Evolutionary conservation across 2,329 filamentous ascomycete species (phyloP).

Genomic region (Colletotrichum tropicale): DNA sequence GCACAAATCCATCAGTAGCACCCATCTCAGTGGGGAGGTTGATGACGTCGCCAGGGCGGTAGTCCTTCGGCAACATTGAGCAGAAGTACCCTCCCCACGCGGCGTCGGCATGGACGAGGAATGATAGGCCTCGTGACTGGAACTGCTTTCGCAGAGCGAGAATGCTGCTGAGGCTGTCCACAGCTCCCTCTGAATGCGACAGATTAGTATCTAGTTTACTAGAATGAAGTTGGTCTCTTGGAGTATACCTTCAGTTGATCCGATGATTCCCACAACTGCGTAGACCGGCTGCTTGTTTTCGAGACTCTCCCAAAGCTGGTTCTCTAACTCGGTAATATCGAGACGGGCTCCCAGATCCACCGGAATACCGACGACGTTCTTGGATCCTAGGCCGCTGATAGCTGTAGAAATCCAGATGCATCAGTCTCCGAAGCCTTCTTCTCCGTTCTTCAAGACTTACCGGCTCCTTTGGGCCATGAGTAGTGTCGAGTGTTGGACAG

Average conservation of each 20-base stretch:
- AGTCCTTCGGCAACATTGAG: constrained; percentile 43
- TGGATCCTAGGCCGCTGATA: constrained; percentile 47
- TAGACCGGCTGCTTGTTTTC: constrained; percentile 38
- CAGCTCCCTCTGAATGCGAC: constrained; percentile 41
- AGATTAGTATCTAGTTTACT: neutral
- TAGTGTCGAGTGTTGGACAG: constrained; percentile 49
- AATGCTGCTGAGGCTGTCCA: constrained; percentile 43
- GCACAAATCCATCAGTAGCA: constrained; percentile 33
- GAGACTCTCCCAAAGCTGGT: constrained; percentile 33
- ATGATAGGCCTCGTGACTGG: constrained; percentile 46
- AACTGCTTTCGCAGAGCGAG: constrained; percentile 42
- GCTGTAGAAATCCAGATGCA: constrained; percentile 28
- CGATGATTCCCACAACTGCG: constrained; percentile 49
- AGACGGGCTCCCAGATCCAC: constrained; percentile 45
- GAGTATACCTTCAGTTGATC: constrained; percentile 46
- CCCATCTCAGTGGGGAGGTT: constrained; percentile 31
- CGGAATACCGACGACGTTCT: constrained; percentile 41
- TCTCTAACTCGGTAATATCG: constrained; percentile 35
- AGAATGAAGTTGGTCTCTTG: fast-evolving
- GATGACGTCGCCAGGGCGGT: constrained; percentile 27
- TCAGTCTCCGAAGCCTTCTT: neutral
- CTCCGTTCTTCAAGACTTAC: constrained; percentile 30
- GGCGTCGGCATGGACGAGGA: constrained; percentile 50
- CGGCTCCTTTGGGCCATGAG: constrained; percentile 53
- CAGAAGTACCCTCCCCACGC: constrained; percentile 57